Conservation (phyloP, 352 stramenopile species). For the Pilasporangium apinafurcum region DNA sequence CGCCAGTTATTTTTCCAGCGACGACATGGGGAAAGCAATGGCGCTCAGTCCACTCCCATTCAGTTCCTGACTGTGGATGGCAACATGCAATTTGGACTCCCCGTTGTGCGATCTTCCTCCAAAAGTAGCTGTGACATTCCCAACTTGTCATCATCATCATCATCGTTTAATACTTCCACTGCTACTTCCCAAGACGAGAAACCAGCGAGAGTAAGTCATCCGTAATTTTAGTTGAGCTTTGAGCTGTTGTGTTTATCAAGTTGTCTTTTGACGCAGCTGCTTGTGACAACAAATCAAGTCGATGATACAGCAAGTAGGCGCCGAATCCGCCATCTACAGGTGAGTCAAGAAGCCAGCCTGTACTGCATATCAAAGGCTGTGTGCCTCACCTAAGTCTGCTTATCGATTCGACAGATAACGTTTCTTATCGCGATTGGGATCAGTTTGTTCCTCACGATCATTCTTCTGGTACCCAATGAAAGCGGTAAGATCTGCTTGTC, state of each 20-base stretch:
- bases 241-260: background rate
- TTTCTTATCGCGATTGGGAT: slow-evolving; percentile 8
- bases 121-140: too few species aligned
- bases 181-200: slow-evolving; percentile 1
- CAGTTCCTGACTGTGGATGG: slow-evolving; percentile 47
- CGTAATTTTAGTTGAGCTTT: background rate
- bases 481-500: slow-evolving; percentile 9
- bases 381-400: too few species aligned
- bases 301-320: slow-evolving; percentile 19
- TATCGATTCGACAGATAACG: slow-evolving; percentile 6
- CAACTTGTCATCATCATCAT: too few species aligned
- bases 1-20: slow-evolving; percentile 14
- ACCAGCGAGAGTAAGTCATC: slow-evolving; percentile 10
- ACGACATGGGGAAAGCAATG: slow-evolving; percentile 1
- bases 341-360: background rate
- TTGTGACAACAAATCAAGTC: slow-evolving; percentile 37
- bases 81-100: slow-evolving; percentile 30
- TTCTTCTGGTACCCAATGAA: slow-evolving; percentile 17
- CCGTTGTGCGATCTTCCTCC: slow-evolving; percentile 1
- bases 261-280: slow-evolving; percentile 9
- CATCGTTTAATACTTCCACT: background rate
- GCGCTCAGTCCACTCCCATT: slow-evolving; percentile 14
- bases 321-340: slow-evolving; percentile 32
- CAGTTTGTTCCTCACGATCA: slow-evolving; percentile 18
- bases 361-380: background rate